Evolutionary conservation across 805 yeast species (phyloP).

Genomic region (Kodamaea sagamina): DNA sequence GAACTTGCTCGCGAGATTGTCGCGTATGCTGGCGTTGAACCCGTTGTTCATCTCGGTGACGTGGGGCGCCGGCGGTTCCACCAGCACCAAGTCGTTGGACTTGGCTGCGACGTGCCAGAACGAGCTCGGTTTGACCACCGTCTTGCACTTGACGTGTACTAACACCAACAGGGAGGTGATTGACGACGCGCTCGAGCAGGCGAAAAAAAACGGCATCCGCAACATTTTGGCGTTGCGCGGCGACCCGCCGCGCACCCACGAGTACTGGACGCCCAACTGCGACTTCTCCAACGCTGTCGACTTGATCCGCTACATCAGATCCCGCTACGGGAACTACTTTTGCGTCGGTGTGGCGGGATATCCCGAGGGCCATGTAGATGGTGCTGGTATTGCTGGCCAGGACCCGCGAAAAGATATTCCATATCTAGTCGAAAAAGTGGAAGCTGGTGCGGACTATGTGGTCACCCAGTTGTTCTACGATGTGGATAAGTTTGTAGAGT

Average conservation of each 20-base stretch:
- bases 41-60: constrained; percentile 92
- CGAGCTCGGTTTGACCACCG: constrained; percentile 81
- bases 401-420: constrained; percentile 71
- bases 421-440: constrained; percentile 75
- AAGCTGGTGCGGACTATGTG: constrained; percentile 94
- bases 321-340: constrained; percentile 74
- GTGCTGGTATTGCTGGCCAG: constrained; percentile 54
- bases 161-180: constrained; percentile 77
- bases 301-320: constrained; percentile 75
- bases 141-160: constrained; percentile 94
- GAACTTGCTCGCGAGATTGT: constrained; percentile 81
- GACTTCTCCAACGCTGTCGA: constrained; percentile 82
- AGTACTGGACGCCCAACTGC: constrained; percentile 54
- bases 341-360: constrained; percentile 97
- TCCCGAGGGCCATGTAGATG: constrained; percentile 97
- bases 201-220: constrained; percentile 75
- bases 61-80: constrained; percentile 99
- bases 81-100: constrained; percentile 82
- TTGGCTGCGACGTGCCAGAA: constrained; percentile 76
- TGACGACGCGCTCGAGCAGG: constrained; percentile 74
- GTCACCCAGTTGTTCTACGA: constrained; percentile 92
- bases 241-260: constrained; percentile 85
- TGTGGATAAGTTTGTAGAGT: constrained; percentile 69
- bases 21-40: constrained; percentile 83
- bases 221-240: constrained; percentile 94